Percentiles rank a stretch among this genome's conserved stretches.
These are phyloP conservation scores for Scleroderma citrinum DNA, from an alignment of 768 basidiomycete genomes.

Conservation along the genomic window DNA sequence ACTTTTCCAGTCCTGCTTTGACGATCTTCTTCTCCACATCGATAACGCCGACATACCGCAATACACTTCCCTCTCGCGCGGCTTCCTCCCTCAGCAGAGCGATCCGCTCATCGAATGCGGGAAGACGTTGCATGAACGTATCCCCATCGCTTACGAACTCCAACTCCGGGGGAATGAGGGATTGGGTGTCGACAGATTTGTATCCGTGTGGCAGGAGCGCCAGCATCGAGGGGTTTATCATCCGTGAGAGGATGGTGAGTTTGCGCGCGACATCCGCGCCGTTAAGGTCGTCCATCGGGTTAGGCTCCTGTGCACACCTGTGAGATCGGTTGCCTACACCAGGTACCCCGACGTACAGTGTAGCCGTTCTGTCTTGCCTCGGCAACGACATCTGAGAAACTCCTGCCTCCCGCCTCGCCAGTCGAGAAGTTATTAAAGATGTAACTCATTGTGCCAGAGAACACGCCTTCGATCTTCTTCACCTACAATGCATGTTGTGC, in stretches of 20 bases:
- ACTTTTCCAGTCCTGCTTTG: slow-evolving; percentile 89
- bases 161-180: slow-evolving; percentile 78
- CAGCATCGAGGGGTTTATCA: slow-evolving; percentile 42
- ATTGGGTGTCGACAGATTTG: slow-evolving; percentile 71
- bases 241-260: slow-evolving; percentile 88
- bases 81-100: slow-evolving; percentile 74
- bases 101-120: slow-evolving; percentile 78
- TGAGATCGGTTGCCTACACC: background rate
- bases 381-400: slow-evolving; percentile 86
- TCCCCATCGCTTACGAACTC: slow-evolving; percentile 65
- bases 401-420: slow-evolving; percentile 57
- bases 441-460: slow-evolving; percentile 96
- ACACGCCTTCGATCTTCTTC: slow-evolving; percentile 92
- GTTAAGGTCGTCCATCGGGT: slow-evolving; percentile 94
- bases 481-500: slow-evolving; percentile 39
- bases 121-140: slow-evolving; percentile 75
- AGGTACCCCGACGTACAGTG: slow-evolving; percentile 48
- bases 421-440: slow-evolving; percentile 97
- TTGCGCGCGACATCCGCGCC: slow-evolving; percentile 97
- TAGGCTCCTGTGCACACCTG: slow-evolving; percentile 67
- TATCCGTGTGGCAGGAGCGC: slow-evolving; percentile 69
- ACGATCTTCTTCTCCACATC: slow-evolving; percentile 69
- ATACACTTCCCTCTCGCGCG: slow-evolving; percentile 70
- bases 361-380: slow-evolving; percentile 90
- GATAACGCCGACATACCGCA: slow-evolving; percentile 92